These are phyloP conservation scores for Oenanthe javanica DNA, from an alignment of 140 eudicot genomes.

Conservation along the genomic window DNA sequence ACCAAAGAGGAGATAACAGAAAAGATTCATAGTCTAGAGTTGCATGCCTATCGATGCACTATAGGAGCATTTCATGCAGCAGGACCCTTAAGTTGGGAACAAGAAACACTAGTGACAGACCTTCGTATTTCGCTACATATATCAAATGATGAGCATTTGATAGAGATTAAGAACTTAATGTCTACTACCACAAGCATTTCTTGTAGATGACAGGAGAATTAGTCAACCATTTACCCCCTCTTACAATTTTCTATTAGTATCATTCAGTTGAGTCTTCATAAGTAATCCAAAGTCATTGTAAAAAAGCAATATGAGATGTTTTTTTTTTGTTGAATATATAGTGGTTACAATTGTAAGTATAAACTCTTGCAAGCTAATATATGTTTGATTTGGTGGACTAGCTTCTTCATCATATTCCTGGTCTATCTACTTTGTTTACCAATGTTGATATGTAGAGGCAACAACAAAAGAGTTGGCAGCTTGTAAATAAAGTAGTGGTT, in stretches of 20 bases:
- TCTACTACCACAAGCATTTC: constrained; percentile 42
- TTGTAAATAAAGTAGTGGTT: not conserved
- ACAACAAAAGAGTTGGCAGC: not conserved
- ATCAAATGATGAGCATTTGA: constrained; percentile 93
- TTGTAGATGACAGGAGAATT: constrained; percentile 45
- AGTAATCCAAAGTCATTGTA: constrained; percentile 30
- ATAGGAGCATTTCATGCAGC: constrained; percentile 87
- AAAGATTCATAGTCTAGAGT: constrained; percentile 70
- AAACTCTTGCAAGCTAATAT: constrained; percentile 10
- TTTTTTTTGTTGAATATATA: constrained; percentile 14
- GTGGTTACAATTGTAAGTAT: constrained; percentile 14
- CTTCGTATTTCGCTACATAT: constrained; percentile 83
- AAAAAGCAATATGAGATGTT: constrained; percentile 15
- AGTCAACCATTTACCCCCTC: too few species aligned
- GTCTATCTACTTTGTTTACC: not conserved
- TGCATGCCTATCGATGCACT: constrained; percentile 82
- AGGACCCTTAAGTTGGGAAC: constrained; percentile 96
- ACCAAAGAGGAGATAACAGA: constrained; percentile 35
- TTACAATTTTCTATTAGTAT: constrained; percentile 4
- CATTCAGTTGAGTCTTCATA: constrained; percentile 11
- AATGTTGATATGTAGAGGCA: not conserved
- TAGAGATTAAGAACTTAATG: constrained; percentile 57
- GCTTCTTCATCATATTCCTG: constrained; percentile 10
- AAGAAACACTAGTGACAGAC: constrained; percentile 79
- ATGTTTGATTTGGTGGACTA: constrained; percentile 10